Percentiles rank a stretch among this genome's conserved stretches.
These are phyloP conservation scores for Fusarium pseudograminearum DNA, from an alignment of 2,329 filamentous ascomycete genomes.

Conservation along the genomic window DNA sequence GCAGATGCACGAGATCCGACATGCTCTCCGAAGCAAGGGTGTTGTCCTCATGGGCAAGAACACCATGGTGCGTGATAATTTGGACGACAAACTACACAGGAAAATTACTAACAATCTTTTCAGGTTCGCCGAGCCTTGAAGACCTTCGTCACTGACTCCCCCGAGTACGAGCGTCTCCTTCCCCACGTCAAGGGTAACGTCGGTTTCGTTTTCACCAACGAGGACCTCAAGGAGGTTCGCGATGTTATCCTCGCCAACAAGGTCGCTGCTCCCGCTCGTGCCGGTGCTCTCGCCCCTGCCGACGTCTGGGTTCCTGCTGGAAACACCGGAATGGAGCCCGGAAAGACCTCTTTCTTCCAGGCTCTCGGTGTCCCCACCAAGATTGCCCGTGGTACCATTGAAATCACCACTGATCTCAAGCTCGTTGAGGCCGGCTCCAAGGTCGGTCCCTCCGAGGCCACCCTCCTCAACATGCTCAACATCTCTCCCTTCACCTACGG, in stretches of 20 bases:
- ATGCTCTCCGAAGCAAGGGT: constrained; percentile 88
- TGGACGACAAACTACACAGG: not conserved
- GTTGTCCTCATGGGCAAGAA: constrained; percentile 99
- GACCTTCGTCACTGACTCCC: constrained; percentile 89
- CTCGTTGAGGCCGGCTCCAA: constrained; percentile 92
- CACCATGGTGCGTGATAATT: constrained; percentile 82
- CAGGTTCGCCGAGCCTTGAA: constrained; percentile 96
- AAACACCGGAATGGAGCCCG: constrained; percentile 99
- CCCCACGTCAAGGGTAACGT: constrained; percentile 97
- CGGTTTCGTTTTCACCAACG: constrained; percentile 99
- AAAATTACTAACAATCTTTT: constrained; percentile 32
- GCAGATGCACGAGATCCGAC: constrained; percentile 99
- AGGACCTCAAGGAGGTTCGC: constrained; percentile 89
- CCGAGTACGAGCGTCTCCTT: constrained; percentile 98
- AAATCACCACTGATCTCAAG: constrained; percentile 98
- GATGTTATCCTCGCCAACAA: constrained; percentile 97
- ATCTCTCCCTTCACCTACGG: constrained; percentile 99
- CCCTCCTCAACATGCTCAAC: constrained; percentile 99
- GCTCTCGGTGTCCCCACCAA: constrained; percentile 99
- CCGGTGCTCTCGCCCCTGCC: constrained; percentile 91
- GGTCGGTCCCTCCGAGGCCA: constrained; percentile 99
- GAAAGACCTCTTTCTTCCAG: constrained; percentile 99
- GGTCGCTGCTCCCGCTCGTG: constrained; percentile 97
- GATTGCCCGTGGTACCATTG: constrained; percentile 99
- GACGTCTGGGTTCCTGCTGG: constrained; percentile 97